phyloP scores from a whole-genome alignment of 2,329 filamentous ascomycete species.

The Pyrenochaeta sp. region DNA sequence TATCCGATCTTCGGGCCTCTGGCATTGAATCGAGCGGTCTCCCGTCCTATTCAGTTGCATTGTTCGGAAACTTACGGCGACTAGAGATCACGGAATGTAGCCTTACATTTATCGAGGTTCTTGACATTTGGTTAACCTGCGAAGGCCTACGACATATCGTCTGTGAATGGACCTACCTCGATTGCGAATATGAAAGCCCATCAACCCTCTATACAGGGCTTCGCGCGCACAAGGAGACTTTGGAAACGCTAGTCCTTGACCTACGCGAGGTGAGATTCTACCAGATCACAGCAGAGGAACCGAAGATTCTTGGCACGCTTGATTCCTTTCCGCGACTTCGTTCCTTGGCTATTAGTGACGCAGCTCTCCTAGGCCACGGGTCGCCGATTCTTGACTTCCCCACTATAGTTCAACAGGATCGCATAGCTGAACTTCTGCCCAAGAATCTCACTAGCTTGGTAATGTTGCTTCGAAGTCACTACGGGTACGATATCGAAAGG shows the following conservation, averaged over 20 bases:
- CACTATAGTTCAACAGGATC: background rate
- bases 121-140: slow-evolving; percentile 15
- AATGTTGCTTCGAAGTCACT: slow-evolving; percentile 4
- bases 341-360: slow-evolving; percentile 18
- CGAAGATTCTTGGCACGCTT: slow-evolving; percentile 15
- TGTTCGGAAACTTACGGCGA: slow-evolving; percentile 19
- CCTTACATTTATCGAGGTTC: slow-evolving; percentile 16
- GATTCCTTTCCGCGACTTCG: slow-evolving; percentile 12
- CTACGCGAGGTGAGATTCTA: slow-evolving; percentile 12
- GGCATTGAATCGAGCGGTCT: slow-evolving; percentile 5
- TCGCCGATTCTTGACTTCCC: slow-evolving; percentile 3
- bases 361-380: slow-evolving; percentile 8
- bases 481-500: background rate
- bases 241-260: slow-evolving; percentile 26
- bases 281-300: background rate
- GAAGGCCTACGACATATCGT: slow-evolving; percentile 24
- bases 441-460: slow-evolving; percentile 11
- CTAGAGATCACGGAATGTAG: slow-evolving; percentile 29
- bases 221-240: slow-evolving; percentile 12
- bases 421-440: slow-evolving; percentile 20
- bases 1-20: slow-evolving; percentile 23
- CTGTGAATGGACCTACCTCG: slow-evolving; percentile 27
- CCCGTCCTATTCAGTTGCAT: background rate
- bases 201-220: slow-evolving; percentile 19
- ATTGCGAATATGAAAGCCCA: background rate